Evolutionary conservation across 2,329 filamentous ascomycete species (phyloP), one percentile per base, ranked within the genome.

Genomic region (Stachybotrys chlorohalonatus): DNA sequence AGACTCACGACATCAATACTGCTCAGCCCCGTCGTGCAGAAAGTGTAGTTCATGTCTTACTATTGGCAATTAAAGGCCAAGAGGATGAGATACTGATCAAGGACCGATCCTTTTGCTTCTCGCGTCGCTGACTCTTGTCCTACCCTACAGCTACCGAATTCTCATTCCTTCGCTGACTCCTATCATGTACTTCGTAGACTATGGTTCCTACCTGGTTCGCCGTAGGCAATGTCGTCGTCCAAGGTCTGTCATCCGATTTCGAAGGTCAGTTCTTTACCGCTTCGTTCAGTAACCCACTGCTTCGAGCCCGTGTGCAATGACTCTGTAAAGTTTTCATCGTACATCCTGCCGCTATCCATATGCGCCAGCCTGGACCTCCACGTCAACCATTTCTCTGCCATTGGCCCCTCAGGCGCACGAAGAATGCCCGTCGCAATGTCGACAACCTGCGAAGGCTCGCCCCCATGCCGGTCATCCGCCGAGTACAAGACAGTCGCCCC

Each of bases 321-420:
- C 55, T 70, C 63, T 1, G 59, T 54, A 58, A 78, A 73, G 1
- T 57, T 61, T 1, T 53, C 31, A 51, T 77, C 74, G 53, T 66
- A 78, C 24, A 53, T 55, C 56, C 61, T 66, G 3, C 73, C 75
- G 31, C 63, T 66, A 7, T 68, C 64, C 7, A 57, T 53, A 60
- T 64, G 71, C 1, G 64, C 68, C 9, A 73, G 32, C 54, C 66
- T 64, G 17, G 72, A 69, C 52, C 73, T 64, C 76, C 77, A 79
- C 1, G 68, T 72, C 16, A 79, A 56, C 77, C 77, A 79, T 7
- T 69, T 64, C 57, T 75, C 70, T 0, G 74, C 74, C 64, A 72
- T 67, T 3, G 67, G 59, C 0, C 75, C 75, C 54, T 75, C 74
- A 0, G 73, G 72, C 4, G 74, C 74, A 54, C 74, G 65, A 53